These are phyloP conservation scores for Podaxis sp. DNA, from an alignment of 768 basidiomycete species.

Conservation along the genomic window DNA sequence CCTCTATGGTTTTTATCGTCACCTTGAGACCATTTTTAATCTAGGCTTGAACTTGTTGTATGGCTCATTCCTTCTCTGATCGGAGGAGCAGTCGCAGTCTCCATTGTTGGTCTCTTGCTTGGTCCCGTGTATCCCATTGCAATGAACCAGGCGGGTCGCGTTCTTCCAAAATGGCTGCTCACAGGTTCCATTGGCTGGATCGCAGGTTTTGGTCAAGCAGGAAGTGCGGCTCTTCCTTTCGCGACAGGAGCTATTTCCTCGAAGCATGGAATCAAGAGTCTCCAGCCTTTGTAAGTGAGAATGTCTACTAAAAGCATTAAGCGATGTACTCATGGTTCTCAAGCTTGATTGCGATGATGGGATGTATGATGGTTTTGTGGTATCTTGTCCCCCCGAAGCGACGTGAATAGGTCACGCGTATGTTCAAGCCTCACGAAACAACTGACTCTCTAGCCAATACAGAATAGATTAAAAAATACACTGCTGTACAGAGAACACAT, in stretches of 20 bases:
- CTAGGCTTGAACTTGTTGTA: constrained; percentile 57
- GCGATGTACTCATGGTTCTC: neutral
- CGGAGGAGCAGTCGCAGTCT: constrained; percentile 58
- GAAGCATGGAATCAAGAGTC: constrained; percentile 52
- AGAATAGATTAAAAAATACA: constrained; percentile 11
- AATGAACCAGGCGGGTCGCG: constrained; percentile 64
- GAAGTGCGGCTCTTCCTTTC: constrained; percentile 69
- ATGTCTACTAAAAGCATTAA: neutral
- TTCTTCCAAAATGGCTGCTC: constrained; percentile 70
- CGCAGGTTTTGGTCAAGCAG: constrained; percentile 65
- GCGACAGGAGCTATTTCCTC: constrained; percentile 66
- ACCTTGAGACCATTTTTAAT: neutral
- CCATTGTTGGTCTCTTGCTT: constrained; percentile 62
- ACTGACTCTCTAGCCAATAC: constrained; percentile 1
- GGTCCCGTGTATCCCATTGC: constrained; percentile 74
- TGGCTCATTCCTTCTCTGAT: constrained; percentile 69
- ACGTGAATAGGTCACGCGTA: neutral
- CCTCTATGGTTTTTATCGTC: neutral
- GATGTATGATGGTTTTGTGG: constrained; percentile 53
- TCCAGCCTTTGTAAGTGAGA: constrained; percentile 56
- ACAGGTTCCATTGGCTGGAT: constrained; percentile 66
- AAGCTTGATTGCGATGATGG: constrained; percentile 62
- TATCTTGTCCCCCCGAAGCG: constrained; percentile 35
- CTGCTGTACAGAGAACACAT: constrained; percentile 2
- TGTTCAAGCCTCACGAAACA: neutral